phyloP scores from a whole-genome alignment of 1,284 basidiomycete genomes.

The Puccinia hordei region DNA sequence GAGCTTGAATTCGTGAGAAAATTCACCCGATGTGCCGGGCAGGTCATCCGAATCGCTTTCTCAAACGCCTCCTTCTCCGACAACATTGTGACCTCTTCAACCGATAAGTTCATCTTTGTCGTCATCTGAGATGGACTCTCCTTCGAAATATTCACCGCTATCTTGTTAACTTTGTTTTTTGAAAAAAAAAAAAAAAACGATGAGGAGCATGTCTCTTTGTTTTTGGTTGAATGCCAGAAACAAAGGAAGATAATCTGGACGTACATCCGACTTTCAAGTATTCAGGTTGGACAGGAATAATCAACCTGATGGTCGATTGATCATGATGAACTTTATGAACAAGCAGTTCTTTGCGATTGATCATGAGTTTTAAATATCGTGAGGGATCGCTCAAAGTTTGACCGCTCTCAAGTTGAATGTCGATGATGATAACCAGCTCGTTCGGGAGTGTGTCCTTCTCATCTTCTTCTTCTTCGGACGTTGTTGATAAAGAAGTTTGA shows the following conservation, averaged over 20 bases:
- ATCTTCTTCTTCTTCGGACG: not conserved
- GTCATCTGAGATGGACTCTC: not conserved
- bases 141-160: not conserved
- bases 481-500: not conserved
- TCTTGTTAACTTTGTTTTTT: conserved; percentile 7
- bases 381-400: not conserved
- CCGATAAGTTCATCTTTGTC: not conserved
- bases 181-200: not conserved
- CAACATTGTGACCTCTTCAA: conserved; percentile 1
- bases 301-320: not conserved
- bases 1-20: not conserved
- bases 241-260: not conserved
- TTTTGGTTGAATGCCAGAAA: too few species aligned
- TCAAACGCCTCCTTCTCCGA: conserved; percentile 12
- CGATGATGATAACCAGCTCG: not conserved
- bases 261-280: not conserved
- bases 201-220: not conserved
- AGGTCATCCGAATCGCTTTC: not conserved
- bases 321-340: not conserved
- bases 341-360: not conserved
- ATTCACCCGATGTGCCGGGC: not conserved
- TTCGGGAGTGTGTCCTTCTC: not conserved
- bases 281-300: not conserved
- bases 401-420: not conserved
- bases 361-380: not conserved